These are phyloP conservation scores for Colletotrichum destructivum DNA, from an alignment of 2,329 filamentous ascomycete genomes.

Conservation along the genomic window DNA sequence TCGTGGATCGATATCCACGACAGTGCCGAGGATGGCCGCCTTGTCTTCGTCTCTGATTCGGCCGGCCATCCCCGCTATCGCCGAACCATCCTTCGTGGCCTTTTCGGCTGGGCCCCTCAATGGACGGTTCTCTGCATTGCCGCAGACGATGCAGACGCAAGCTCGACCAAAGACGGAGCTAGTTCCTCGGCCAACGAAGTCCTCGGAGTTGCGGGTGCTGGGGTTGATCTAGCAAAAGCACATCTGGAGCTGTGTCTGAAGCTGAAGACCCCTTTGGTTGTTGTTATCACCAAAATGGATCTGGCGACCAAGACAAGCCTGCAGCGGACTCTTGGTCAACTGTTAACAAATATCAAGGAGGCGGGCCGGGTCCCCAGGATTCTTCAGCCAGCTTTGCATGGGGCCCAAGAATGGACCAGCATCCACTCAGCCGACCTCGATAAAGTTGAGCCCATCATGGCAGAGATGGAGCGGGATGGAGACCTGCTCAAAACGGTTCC, in stretches of 20 bases:
- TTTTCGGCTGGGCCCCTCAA: slow-evolving; percentile 97
- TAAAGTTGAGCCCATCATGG: slow-evolving; percentile 71
- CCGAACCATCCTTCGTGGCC: slow-evolving; percentile 87
- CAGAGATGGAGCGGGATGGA: slow-evolving; percentile 61
- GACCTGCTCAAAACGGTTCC: slow-evolving; percentile 75
- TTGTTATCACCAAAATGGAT: slow-evolving; percentile 94
- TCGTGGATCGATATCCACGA: slow-evolving; percentile 97
- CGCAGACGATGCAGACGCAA: slow-evolving; percentile 77
- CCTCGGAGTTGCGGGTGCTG: slow-evolving; percentile 65
- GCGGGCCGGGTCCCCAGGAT: slow-evolving; percentile 82
- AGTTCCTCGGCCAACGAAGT: slow-evolving; percentile 67
- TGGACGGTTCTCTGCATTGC: slow-evolving; percentile 93
- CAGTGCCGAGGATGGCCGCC: slow-evolving; percentile 77
- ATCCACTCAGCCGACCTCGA: slow-evolving; percentile 70
- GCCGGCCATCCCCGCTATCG: slow-evolving; percentile 92
- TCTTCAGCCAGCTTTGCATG: slow-evolving; percentile 70
- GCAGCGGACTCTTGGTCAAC: slow-evolving; percentile 77
- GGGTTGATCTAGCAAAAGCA: slow-evolving; percentile 81
- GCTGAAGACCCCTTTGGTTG: slow-evolving; percentile 81
- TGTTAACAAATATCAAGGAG: slow-evolving; percentile 84
- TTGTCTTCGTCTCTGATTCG: slow-evolving; percentile 93
- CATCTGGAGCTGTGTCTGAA: slow-evolving; percentile 90
- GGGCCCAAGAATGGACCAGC: slow-evolving; percentile 66
- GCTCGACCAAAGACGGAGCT: slow-evolving; percentile 51
- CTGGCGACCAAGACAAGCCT: slow-evolving; percentile 82